Evolutionary conservation across 2,329 filamentous ascomycete genomes (phyloP).

Genomic region (Chaetomium globosum): DNA sequence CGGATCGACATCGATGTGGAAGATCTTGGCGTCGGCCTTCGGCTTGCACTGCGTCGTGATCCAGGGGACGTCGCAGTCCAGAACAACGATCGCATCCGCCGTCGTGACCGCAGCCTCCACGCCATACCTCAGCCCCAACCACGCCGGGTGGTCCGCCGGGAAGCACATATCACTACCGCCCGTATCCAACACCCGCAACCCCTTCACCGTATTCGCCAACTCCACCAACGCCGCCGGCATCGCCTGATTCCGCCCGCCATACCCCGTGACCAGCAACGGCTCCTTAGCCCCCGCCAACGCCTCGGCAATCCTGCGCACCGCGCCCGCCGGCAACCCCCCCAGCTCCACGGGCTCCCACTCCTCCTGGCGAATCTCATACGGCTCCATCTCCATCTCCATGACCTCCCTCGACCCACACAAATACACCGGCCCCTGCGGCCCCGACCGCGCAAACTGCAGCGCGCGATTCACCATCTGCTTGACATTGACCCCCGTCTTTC

Average conservation of each 20-base stretch:
- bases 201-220: constrained; percentile 68
- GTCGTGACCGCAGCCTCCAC: constrained; percentile 71
- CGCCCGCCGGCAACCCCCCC: constrained; percentile 57
- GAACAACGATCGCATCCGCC: constrained; percentile 80
- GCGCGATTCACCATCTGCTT: constrained; percentile 89
- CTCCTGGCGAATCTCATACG: constrained; percentile 68
- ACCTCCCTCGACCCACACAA: constrained; percentile 76
- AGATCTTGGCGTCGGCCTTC: constrained; percentile 55
- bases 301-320: constrained; percentile 62
- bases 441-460: constrained; percentile 76
- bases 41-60: constrained; percentile 74
- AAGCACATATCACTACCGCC: constrained; percentile 83
- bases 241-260: constrained; percentile 68
- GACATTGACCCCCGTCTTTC: constrained; percentile 80
- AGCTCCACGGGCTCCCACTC: constrained; percentile 73
- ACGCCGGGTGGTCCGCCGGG: constrained; percentile 68
- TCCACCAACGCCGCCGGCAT: constrained; percentile 64
- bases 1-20: constrained; percentile 67
- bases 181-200: constrained; percentile 72
- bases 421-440: constrained; percentile 79
- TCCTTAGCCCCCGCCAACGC: constrained; percentile 65
- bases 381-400: constrained; percentile 81
- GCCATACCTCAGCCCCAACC: constrained; percentile 72
- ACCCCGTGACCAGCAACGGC: constrained; percentile 72
- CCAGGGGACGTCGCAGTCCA: constrained; percentile 93